Conservation (phyloP, 2,329 filamentous ascomycete species). For the Acarospora socialis region DNA sequence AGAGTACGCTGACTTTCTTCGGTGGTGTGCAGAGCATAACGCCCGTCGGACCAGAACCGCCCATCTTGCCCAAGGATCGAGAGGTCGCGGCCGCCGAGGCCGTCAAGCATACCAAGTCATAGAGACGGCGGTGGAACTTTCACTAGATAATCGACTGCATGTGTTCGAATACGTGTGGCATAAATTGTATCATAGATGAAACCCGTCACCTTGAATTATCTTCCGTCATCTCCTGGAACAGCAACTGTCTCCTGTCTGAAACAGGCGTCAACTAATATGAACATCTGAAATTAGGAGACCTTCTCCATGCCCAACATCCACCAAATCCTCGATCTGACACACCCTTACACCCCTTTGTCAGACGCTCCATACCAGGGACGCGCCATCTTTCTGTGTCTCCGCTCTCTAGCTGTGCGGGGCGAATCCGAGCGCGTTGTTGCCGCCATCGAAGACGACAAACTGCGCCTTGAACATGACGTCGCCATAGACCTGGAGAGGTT, state of each 20-base stretch:
- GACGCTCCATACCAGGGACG: background rate
- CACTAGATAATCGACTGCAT: too few species aligned
- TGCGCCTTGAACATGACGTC: conserved; percentile 46
- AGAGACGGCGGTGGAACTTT: too few species aligned
- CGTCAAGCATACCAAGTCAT: too few species aligned
- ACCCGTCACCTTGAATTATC: too few species aligned
- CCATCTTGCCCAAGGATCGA: conserved; percentile 63
- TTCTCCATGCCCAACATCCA: background rate
- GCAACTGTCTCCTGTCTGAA: too few species aligned
- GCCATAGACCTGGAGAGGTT: conserved; percentile 43
- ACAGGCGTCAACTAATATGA: too few species aligned
- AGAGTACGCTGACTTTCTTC: background rate
- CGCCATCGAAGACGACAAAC: conserved; percentile 45
- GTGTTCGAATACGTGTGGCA: too few species aligned
- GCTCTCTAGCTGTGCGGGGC: conserved; percentile 26
- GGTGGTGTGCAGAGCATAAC: conserved; percentile 45
- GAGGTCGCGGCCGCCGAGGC: conserved; percentile 51
- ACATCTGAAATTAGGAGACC: too few species aligned
- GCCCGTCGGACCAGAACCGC: conserved; percentile 68
- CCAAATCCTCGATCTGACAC: background rate
- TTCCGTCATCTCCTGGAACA: too few species aligned
- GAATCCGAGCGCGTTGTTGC: conserved; percentile 38
- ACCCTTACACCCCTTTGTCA: background rate
- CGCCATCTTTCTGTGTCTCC: background rate
- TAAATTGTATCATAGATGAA: too few species aligned